These are phyloP conservation scores for Staphylotrichum longicolle DNA, from an alignment of 495 filamentous ascomycete genomes.

Conservation along the genomic window DNA sequence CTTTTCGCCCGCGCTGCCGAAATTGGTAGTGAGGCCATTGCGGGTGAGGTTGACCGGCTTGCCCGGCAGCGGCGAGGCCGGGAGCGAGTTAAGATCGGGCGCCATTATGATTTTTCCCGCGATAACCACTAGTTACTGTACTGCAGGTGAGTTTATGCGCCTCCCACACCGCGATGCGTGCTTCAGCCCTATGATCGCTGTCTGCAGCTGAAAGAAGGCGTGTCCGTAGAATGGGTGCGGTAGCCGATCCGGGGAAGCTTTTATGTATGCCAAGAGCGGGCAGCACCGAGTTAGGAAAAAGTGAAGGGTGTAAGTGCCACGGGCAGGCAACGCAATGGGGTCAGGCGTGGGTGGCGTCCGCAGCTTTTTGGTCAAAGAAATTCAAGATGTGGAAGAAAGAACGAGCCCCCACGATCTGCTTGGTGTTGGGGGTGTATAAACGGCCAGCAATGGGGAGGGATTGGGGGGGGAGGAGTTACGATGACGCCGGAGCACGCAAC, in stretches of 20 bases:
- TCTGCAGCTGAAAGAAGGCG: background rate
- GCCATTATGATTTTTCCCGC: constrained; percentile 38
- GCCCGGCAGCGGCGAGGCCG: constrained; percentile 34
- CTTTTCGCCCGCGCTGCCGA: constrained; percentile 20
- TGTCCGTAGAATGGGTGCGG: background rate
- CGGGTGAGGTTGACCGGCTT: constrained; percentile 17
- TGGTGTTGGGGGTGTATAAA: constrained; percentile 13
- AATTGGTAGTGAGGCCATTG: constrained; percentile 11
- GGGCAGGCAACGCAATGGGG: background rate
- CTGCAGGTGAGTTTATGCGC: constrained; percentile 6
- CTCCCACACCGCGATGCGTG: too few species aligned
- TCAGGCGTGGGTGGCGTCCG: constrained; percentile 1
- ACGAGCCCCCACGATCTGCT: constrained; percentile 10
- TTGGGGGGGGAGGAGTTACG: background rate
- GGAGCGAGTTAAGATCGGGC: constrained; percentile 55
- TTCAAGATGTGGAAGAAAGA: constrained; percentile 1
- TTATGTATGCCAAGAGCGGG: constrained; percentile 19
- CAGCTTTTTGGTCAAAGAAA: background rate
- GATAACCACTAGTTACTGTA: background rate
- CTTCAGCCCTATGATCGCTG: constrained; percentile 14
- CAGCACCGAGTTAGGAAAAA: constrained; percentile 13
- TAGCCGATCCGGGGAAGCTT: background rate
- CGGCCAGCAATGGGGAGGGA: background rate
- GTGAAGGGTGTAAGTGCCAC: constrained; percentile 6
- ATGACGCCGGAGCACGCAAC: constrained; percentile 31